Evolutionary conservation across 768 basidiomycete species (phyloP).

Genomic region (Asterophora lycoperdoides): DNA sequence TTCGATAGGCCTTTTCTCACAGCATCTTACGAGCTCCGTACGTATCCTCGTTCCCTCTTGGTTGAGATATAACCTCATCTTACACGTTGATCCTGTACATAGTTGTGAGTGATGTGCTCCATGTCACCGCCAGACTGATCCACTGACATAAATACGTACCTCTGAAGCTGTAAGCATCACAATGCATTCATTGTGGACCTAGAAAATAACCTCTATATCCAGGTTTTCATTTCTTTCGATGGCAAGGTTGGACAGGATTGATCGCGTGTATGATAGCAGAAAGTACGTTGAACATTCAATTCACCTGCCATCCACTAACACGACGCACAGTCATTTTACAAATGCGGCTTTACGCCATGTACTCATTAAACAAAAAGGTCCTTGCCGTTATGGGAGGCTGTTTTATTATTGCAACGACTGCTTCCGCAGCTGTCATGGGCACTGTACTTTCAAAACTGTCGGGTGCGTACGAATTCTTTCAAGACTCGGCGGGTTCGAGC

Average conservation of each 20-base stretch:
- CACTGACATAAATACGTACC: not conserved
- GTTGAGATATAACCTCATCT: conserved; percentile 6
- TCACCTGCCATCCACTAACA: not conserved
- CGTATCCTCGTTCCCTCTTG: conserved; percentile 15
- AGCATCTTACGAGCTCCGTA: conserved; percentile 35
- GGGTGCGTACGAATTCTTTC: conserved; percentile 27
- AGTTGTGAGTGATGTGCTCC: conserved; percentile 28
- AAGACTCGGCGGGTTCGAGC: not conserved
- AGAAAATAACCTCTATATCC: not conserved
- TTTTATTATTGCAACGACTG: conserved; percentile 36
- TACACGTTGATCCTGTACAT: too few relatives aligned
- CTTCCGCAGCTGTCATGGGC: conserved; percentile 48
- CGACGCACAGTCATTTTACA: conserved; percentile 47
- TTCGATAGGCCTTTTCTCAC: conserved; percentile 38
- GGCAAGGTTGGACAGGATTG: conserved; percentile 62
- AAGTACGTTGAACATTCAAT: conserved; percentile 29
- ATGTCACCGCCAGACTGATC: not conserved
- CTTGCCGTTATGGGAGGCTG: conserved; percentile 40
- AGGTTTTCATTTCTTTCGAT: conserved; percentile 47
- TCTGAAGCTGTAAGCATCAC: conserved; percentile 23
- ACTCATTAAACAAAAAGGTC: conserved; percentile 47
- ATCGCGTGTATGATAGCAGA: conserved; percentile 51
- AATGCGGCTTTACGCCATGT: conserved; percentile 61
- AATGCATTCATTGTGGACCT: not conserved
- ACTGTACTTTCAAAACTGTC: conserved; percentile 34